Evolutionary conservation across 1,139 yeast genomes (phyloP).

Genomic region (Candida sanyaensis): DNA sequence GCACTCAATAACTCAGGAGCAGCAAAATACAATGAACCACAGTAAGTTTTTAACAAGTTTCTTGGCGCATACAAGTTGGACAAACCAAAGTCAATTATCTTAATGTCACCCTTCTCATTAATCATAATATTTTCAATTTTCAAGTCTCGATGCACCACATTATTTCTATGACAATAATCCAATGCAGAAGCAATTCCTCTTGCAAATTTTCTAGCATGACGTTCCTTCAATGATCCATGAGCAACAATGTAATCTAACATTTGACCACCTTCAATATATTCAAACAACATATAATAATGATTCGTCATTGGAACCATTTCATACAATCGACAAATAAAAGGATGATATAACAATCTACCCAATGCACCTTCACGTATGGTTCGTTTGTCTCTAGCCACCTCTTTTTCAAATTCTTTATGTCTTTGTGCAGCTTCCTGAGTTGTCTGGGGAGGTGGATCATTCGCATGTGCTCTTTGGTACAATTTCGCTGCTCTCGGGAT

Average conservation of each 20-base stretch:
- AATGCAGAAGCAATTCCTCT: slow-evolving; percentile 95
- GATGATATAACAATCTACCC: slow-evolving; percentile 88
- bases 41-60: slow-evolving; percentile 81
- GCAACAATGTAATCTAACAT: slow-evolving; percentile 96
- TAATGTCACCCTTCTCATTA: slow-evolving; percentile 89
- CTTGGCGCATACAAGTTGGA: slow-evolving; percentile 81
- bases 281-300: slow-evolving; percentile 96
- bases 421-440: slow-evolving; percentile 60
- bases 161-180: slow-evolving; percentile 89
- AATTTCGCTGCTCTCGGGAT: slow-evolving; percentile 79
- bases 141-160: slow-evolving; percentile 94
- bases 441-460: slow-evolving; percentile 62
- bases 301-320: slow-evolving; percentile 97
- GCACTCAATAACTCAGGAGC: slow-evolving; percentile 97
- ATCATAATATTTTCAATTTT: slow-evolving; percentile 97
- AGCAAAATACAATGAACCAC: slow-evolving; percentile 97
- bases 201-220: slow-evolving; percentile 92
- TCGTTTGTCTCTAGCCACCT: slow-evolving; percentile 86
- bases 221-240: slow-evolving; percentile 92
- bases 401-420: slow-evolving; percentile 79
- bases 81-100: slow-evolving; percentile 93
- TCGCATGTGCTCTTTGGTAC: slow-evolving; percentile 74
- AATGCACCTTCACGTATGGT: slow-evolving; percentile 94
- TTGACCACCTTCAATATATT: slow-evolving; percentile 97
- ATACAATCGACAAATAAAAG: slow-evolving; percentile 86